phyloP scores from a whole-genome alignment of 257 asterid species.

The Solanum sejunctum region DNA sequence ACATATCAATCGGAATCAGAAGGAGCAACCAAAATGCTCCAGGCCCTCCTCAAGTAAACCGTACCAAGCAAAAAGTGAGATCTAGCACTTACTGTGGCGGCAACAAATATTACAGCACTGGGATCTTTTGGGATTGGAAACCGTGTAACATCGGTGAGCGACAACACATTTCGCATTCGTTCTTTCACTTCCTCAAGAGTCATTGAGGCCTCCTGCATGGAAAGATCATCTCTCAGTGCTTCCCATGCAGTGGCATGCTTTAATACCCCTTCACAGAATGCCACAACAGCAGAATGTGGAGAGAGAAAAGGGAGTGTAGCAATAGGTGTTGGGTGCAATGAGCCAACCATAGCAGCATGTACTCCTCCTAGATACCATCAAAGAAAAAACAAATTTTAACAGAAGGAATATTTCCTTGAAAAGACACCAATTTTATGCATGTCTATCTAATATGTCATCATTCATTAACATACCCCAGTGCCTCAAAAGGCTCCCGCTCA shows the following conservation, averaged over 20 bases:
- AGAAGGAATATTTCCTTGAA: not conserved
- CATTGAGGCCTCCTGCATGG: conserved; percentile 29
- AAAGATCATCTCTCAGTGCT: conserved; percentile 69
- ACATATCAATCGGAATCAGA: not conserved
- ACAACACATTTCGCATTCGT: conserved; percentile 77
- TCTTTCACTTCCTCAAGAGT: conserved; percentile 81
- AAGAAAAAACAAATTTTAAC: conserved; percentile 1
- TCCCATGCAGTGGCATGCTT: conserved; percentile 98
- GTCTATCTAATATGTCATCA: not conserved
- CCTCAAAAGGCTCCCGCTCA: too few species aligned
- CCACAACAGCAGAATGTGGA: conserved; percentile 96
- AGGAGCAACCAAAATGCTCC: not conserved
- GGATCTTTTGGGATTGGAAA: conserved; percentile 90
- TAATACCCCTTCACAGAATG: conserved; percentile 86
- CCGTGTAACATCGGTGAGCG: conserved; percentile 88
- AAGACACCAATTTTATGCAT: not conserved
- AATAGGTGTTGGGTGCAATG: conserved; percentile 82
- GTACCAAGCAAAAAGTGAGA: not conserved
- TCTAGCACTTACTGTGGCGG: conserved; percentile 68
- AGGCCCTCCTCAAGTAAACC: not conserved
- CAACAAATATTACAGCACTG: conserved; percentile 69
- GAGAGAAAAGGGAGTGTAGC: conserved; percentile 94
- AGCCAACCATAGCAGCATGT: conserved; percentile 98
- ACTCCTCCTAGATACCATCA: conserved; percentile 67
- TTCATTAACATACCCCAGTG: too few species aligned